phyloP scores from a whole-genome alignment of 441 rosid species.

The Adansonia rubrostipa region DNA sequence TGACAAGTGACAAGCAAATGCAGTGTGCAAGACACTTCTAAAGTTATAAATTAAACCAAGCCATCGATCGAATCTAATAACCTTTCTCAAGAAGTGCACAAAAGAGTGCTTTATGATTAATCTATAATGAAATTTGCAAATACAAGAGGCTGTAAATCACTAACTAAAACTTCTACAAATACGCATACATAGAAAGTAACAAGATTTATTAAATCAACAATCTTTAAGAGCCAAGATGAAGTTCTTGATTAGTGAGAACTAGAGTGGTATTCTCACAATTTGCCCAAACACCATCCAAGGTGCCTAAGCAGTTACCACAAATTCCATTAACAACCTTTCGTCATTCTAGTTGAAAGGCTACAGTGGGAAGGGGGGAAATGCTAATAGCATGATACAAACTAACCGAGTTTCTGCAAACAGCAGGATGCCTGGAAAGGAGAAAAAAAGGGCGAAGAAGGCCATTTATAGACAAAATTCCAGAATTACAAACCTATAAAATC shows the following conservation, averaged over 20 bases:
- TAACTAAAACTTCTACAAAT: background rate
- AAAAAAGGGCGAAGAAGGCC: background rate
- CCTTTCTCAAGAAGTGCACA: conserved; percentile 9
- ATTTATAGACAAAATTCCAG: conserved; percentile 1
- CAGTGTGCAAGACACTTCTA: background rate
- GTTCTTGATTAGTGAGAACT: background rate
- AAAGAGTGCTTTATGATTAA: background rate
- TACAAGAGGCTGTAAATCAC: background rate
- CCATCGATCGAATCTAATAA: background rate
- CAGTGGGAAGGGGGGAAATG: background rate
- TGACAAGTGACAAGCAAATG: background rate
- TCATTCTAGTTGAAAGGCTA: background rate
- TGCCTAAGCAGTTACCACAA: background rate
- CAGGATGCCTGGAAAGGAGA: background rate
- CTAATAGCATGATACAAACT: background rate
- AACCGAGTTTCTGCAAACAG: background rate
- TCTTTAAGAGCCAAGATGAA: background rate
- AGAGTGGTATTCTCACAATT: background rate
- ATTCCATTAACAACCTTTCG: background rate
- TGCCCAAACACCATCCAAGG: background rate
- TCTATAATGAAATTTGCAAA: background rate
- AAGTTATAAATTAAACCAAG: background rate
- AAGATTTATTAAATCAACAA: background rate
- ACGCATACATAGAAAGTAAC: background rate
- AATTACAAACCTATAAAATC: background rate